Conservation (phyloP, 371 early-diverging fungal genomes). For the Mucor racemosus region DNA sequence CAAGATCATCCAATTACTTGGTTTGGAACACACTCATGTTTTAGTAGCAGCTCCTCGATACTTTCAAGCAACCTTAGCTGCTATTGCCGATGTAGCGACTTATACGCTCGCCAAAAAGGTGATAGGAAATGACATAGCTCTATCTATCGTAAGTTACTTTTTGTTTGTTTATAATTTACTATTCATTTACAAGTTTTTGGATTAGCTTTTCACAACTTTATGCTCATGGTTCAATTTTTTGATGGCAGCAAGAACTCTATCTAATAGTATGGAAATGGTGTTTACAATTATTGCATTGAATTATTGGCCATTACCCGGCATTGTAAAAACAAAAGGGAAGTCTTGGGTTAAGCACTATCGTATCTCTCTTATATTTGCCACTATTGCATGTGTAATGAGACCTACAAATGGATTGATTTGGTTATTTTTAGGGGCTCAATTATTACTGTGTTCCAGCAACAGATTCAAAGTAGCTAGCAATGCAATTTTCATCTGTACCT, state of each 20-base stretch:
- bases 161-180: neutral
- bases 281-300: slow-evolving; percentile 71
- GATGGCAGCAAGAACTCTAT: slow-evolving; percentile 72
- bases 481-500: slow-evolving; percentile 35
- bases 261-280: slow-evolving; percentile 73
- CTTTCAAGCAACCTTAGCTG: slow-evolving; percentile 76
- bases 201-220: slow-evolving; percentile 71
- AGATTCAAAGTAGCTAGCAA: slow-evolving; percentile 27
- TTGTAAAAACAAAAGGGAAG: neutral
- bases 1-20: slow-evolving; percentile 54
- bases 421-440: slow-evolving; percentile 69
- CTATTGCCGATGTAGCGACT: slow-evolving; percentile 74
- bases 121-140: slow-evolving; percentile 41
- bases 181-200: neutral
- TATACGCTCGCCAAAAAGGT: slow-evolving; percentile 66
- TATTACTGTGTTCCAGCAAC: slow-evolving; percentile 39
- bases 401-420: slow-evolving; percentile 88
- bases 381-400: slow-evolving; percentile 78
- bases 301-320: slow-evolving; percentile 70
- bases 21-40: slow-evolving; percentile 63
- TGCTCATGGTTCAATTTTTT: slow-evolving; percentile 86
- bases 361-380: slow-evolving; percentile 68
- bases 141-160: slow-evolving; percentile 36
- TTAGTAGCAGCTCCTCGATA: slow-evolving; percentile 73
- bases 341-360: slow-evolving; percentile 38